These are phyloP conservation scores for Perkinsus chesapeaki DNA, from an alignment of 169 alveolate genomes.

Conservation along the genomic window DNA sequence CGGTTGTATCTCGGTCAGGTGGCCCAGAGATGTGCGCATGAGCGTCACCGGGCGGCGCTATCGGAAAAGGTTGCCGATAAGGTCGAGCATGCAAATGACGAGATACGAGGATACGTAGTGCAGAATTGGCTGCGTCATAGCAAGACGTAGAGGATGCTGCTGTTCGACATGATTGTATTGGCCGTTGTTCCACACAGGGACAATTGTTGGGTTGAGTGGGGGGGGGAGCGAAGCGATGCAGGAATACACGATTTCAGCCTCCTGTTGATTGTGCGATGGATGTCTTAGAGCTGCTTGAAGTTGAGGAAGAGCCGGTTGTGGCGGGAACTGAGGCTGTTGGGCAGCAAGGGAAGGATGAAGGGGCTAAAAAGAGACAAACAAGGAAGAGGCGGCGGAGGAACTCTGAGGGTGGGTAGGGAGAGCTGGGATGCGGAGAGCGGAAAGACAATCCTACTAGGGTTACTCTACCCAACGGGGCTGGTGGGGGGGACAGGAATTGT, in stretches of 20 bases:
- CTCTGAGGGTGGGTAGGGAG: not conserved
- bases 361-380: not conserved
- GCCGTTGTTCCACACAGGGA: not conserved
- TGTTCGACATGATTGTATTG: not conserved
- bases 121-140: not conserved
- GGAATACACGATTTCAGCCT: not conserved
- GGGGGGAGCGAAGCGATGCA: constrained; percentile 3
- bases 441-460: no score
- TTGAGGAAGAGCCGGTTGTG: not conserved
- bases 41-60: not conserved
- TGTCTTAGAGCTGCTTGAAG: not conserved
- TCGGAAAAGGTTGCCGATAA: not conserved
- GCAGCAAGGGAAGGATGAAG: not conserved
- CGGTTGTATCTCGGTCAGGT: no score
- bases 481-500: no score
- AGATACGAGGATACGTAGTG: not conserved
- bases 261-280: not conserved
- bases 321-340: not conserved
- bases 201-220: not conserved
- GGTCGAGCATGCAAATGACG: not conserved
- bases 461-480: no score
- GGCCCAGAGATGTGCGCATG: not conserved
- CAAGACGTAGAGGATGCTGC: not conserved
- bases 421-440: not conserved
- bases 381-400: not conserved